phyloP scores from a whole-genome alignment of 2,329 filamentous ascomycete species.

The Chlorencoelia australis region DNA sequence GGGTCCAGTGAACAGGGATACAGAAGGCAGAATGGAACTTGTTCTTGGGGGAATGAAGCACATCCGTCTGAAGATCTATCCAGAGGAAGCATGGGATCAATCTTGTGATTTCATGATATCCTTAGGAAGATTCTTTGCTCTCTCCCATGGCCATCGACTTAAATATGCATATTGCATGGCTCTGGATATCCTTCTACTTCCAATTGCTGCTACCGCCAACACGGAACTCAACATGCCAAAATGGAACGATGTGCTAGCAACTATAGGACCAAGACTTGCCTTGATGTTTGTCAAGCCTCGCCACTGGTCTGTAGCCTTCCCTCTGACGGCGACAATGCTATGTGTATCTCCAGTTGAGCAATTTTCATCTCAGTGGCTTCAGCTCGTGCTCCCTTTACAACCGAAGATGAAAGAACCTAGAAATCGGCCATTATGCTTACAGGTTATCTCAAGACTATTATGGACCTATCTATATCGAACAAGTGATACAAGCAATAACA shows the following conservation, averaged over 20 bases:
- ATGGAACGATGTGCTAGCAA: slow-evolving; percentile 78
- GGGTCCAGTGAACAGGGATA: slow-evolving; percentile 53
- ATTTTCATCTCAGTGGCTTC: slow-evolving; percentile 79
- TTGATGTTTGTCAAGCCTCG: slow-evolving; percentile 86
- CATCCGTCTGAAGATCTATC: slow-evolving; percentile 63
- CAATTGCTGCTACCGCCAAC: slow-evolving; percentile 72
- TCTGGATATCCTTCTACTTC: slow-evolving; percentile 75
- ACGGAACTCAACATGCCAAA: slow-evolving; percentile 69
- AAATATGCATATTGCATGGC: slow-evolving; percentile 94
- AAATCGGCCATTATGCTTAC: slow-evolving; percentile 69
- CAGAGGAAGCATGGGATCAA: slow-evolving; percentile 68
- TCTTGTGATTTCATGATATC: slow-evolving; percentile 83
- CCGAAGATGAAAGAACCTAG: slow-evolving; percentile 75
- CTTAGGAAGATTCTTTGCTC: slow-evolving; percentile 71
- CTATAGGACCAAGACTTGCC: slow-evolving; percentile 66
- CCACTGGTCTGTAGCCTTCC: slow-evolving; percentile 84
- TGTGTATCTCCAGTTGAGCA: slow-evolving; percentile 80
- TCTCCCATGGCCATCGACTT: slow-evolving; percentile 76
- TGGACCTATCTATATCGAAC: slow-evolving; percentile 93
- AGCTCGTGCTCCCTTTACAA: slow-evolving; percentile 67
- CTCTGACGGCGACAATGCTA: slow-evolving; percentile 74
- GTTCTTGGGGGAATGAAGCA: slow-evolving; percentile 89
- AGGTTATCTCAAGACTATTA: slow-evolving; percentile 79
- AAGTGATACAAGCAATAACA: slow-evolving; percentile 57
- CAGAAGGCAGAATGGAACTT: slow-evolving; percentile 75